Percentiles rank a stretch among this genome's conserved stretches.
phyloP scores from a whole-genome alignment of 1,139 yeast genomes.

The Pneumocystis murina region DNA sequence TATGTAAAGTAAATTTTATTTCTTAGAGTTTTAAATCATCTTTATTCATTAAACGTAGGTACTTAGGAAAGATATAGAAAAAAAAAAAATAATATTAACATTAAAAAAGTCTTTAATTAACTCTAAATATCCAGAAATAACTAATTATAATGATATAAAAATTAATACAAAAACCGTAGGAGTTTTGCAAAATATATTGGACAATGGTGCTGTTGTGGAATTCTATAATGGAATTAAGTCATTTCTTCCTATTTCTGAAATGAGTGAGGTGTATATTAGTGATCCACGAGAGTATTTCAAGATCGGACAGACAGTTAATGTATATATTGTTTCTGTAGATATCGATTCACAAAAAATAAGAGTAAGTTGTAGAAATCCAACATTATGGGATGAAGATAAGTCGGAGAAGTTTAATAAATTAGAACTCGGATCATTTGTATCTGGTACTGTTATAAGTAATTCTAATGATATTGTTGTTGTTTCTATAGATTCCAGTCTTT shows the following conservation, averaged over 20 bases:
- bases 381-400: constrained; percentile 30
- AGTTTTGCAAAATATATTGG: constrained; percentile 56
- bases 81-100: constrained; percentile 43
- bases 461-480: constrained; percentile 50
- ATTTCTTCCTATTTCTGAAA: constrained; percentile 71
- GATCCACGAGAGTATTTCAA: constrained; percentile 66
- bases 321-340: constrained; percentile 47
- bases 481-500: constrained; percentile 28
- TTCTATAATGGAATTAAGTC: constrained; percentile 71
- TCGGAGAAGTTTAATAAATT: constrained; percentile 29
- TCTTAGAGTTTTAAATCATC: constrained; percentile 20
- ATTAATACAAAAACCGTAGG: constrained; percentile 57
- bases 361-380: constrained; percentile 61
- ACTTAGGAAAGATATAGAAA: constrained; percentile 28
- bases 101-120: constrained; percentile 71
- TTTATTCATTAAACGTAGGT: constrained; percentile 16
- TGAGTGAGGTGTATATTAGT: constrained; percentile 72
- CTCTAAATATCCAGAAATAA: constrained; percentile 33
- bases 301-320: constrained; percentile 72
- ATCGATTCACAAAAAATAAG: constrained; percentile 40
- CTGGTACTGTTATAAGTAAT: constrained; percentile 58
- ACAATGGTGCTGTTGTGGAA: constrained; percentile 66
- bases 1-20: constrained; percentile 39
- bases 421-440: constrained; percentile 46
- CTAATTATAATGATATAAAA: constrained; percentile 37